Evolutionary conservation across 2,329 filamentous ascomycete genomes (phyloP).

Genomic region (Lasiodiplodia theobromae): DNA sequence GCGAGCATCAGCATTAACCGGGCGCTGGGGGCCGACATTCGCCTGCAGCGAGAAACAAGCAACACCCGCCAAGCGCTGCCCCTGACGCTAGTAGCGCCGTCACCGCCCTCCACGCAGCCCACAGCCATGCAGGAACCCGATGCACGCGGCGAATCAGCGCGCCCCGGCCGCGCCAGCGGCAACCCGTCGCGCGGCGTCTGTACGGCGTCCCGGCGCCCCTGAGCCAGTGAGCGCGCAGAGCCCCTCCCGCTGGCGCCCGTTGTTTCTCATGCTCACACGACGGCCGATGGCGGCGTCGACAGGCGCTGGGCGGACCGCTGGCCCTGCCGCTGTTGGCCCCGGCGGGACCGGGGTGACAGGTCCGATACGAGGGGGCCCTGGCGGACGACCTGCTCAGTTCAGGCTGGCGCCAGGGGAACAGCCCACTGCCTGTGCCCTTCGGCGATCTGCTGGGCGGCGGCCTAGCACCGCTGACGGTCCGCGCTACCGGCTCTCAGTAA

Average conservation of each 20-base stretch:
- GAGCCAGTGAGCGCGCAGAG: not conserved
- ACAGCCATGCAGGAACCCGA: conserved; percentile 25
- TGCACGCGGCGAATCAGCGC: conserved; percentile 5
- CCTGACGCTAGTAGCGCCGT: conserved; percentile 20
- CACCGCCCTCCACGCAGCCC: not conserved
- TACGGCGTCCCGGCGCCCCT: not conserved
- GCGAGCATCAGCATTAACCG: conserved; percentile 18
- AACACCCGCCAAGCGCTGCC: conserved; percentile 14
- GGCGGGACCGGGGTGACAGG: conserved; percentile 12
- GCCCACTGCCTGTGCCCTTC: conserved; percentile 24
- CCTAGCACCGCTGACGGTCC: conserved; percentile 18
- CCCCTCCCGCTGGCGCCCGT: not conserved
- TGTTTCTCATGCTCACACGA: not conserved
- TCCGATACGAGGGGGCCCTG: conserved; percentile 25
- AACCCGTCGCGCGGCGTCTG: not conserved
- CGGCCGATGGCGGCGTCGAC: conserved; percentile 9
- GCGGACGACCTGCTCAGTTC: conserved; percentile 25
- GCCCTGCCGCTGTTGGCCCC: conserved; percentile 10
- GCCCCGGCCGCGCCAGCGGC: not conserved
- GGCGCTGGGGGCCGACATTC: not conserved
- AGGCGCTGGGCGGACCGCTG: conserved; percentile 11
- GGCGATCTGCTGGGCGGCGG: conserved; percentile 25
- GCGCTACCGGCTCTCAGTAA: conserved; percentile 26
- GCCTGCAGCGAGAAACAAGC: conserved; percentile 18
- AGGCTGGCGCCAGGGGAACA: conserved; percentile 30